These are phyloP conservation scores for Paramarasmius palmivorus DNA, from an alignment of 1,284 basidiomycete species.

Conservation along the genomic window DNA sequence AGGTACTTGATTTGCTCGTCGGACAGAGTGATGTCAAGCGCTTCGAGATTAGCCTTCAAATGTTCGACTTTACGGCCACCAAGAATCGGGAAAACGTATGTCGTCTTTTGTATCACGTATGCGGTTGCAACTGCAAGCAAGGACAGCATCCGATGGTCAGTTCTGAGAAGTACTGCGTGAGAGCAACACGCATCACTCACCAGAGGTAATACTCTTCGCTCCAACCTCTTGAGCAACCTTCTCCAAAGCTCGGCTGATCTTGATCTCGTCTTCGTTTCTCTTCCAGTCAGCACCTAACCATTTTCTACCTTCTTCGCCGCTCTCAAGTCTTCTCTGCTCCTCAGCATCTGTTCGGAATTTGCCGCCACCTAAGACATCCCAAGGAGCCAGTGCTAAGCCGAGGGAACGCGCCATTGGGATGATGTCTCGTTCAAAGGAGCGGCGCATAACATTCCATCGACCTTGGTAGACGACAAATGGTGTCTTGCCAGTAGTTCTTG, in stretches of 20 bases:
- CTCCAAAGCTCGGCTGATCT: slow-evolving; percentile 26
- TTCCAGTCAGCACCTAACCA: slow-evolving; percentile 34
- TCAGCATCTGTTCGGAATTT: slow-evolving; percentile 50
- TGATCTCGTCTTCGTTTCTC: slow-evolving; percentile 39
- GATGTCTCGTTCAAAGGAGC: slow-evolving; percentile 55
- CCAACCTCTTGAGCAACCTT: slow-evolving; percentile 5
- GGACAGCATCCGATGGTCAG: background rate
- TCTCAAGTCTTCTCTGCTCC: slow-evolving; percentile 37
- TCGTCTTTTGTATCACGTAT: slow-evolving; percentile 8
- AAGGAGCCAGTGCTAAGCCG: slow-evolving; percentile 7
- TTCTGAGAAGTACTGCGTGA: background rate
- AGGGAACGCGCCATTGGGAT: slow-evolving; percentile 47
- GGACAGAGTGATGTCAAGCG: slow-evolving; percentile 1
- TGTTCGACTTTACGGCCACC: slow-evolving; percentile 4
- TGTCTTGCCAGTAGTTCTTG: slow-evolving; percentile 42
- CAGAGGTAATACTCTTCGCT: slow-evolving; percentile 5
- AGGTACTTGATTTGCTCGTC: background rate
- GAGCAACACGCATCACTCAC: background rate
- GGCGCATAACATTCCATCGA: slow-evolving; percentile 47
- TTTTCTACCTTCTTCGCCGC: slow-evolving; percentile 42
- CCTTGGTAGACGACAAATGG: slow-evolving; percentile 57
- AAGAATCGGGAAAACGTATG: slow-evolving; percentile 6
- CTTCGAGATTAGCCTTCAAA: slow-evolving; percentile 1
- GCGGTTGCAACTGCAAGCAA: slow-evolving; percentile 3
- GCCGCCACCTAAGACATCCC: slow-evolving; percentile 42